These are phyloP conservation scores for Tolypocladium capitatum DNA, from an alignment of 2,329 filamentous ascomycete genomes.

Conservation along the genomic window DNA sequence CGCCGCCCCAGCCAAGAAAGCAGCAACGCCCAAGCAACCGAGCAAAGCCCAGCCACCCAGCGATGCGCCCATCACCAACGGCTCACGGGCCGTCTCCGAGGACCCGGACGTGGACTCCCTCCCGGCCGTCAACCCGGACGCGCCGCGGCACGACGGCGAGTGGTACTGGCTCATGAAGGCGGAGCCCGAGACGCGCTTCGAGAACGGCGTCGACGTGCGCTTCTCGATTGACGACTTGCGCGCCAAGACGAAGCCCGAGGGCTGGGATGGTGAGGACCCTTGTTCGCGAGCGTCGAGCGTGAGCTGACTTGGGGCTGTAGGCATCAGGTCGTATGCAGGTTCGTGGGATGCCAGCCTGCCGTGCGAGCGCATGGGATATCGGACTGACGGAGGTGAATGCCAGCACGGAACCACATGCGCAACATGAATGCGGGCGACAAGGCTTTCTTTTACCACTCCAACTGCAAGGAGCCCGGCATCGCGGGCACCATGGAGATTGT, in stretches of 20 bases:
- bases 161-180: slow-evolving; percentile 76
- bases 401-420: slow-evolving; percentile 76
- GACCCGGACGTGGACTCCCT: slow-evolving; percentile 19
- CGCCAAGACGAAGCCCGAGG: slow-evolving; percentile 60
- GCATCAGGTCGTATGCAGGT: slow-evolving; percentile 38
- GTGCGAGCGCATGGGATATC: neutral
- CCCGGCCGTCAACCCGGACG: slow-evolving; percentile 24
- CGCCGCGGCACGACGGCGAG: slow-evolving; percentile 24
- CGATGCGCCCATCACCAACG: neutral
- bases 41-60: neutral
- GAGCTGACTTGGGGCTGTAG: slow-evolving; percentile 11
- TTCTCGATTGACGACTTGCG: slow-evolving; percentile 90
- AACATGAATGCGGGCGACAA: slow-evolving; percentile 85
- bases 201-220: slow-evolving; percentile 76
- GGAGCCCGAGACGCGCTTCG: slow-evolving; percentile 74
- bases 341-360: slow-evolving; percentile 1
- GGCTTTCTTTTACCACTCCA: slow-evolving; percentile 95
- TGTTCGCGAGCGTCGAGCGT: neutral
- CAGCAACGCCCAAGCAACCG: neutral
- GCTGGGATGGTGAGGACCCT: slow-evolving; percentile 67
- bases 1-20: neutral
- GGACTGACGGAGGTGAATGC: neutral
- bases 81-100: slow-evolving; percentile 10
- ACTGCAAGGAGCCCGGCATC: slow-evolving; percentile 79
- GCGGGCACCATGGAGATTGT: slow-evolving; percentile 85